Evolutionary conservation across 2,329 filamentous ascomycete species (phyloP).

Genomic region (Cylindrodendrum hubeiense): DNA sequence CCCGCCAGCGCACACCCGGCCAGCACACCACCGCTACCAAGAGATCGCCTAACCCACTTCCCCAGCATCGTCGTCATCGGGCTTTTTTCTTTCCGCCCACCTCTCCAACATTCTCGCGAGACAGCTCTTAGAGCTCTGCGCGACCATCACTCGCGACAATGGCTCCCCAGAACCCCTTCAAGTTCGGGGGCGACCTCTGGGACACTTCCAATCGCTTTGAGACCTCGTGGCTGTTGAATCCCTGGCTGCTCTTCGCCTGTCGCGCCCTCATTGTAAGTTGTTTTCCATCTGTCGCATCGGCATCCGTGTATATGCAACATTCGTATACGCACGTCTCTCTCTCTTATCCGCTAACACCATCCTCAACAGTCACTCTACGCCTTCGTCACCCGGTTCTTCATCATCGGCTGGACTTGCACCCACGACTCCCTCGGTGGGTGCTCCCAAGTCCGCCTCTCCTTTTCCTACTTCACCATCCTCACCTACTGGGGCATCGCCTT

Average conservation of each 20-base stretch:
- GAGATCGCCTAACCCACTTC: slow-evolving; percentile 1
- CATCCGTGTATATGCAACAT: background rate
- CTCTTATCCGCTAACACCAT: background rate
- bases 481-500: slow-evolving; percentile 87
- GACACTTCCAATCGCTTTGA: slow-evolving; percentile 76
- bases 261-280: slow-evolving; percentile 67
- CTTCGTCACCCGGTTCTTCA: slow-evolving; percentile 77
- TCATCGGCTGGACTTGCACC: slow-evolving; percentile 74
- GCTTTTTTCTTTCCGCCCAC: background rate
- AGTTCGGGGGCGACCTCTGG: slow-evolving; percentile 58
- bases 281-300: background rate
- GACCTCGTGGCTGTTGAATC: slow-evolving; percentile 85
- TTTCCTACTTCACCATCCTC: slow-evolving; percentile 86
- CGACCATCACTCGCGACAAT: slow-evolving; percentile 24
- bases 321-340: background rate
- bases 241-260: slow-evolving; percentile 69
- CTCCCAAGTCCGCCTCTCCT: slow-evolving; percentile 64
- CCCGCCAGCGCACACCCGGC: background rate
- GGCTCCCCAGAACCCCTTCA: slow-evolving; percentile 48
- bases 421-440: slow-evolving; percentile 59
- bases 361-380: slow-evolving; percentile 71
- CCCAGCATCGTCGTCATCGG: slow-evolving; percentile 7
- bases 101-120: background rate
- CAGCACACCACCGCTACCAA: background rate
- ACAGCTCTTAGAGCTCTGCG: slow-evolving; percentile 13